Percentiles rank a stretch among this genome's conserved stretches.
These are phyloP conservation scores for Erodium moschatum DNA, from an alignment of 441 rosid genomes.

Conservation along the genomic window DNA sequence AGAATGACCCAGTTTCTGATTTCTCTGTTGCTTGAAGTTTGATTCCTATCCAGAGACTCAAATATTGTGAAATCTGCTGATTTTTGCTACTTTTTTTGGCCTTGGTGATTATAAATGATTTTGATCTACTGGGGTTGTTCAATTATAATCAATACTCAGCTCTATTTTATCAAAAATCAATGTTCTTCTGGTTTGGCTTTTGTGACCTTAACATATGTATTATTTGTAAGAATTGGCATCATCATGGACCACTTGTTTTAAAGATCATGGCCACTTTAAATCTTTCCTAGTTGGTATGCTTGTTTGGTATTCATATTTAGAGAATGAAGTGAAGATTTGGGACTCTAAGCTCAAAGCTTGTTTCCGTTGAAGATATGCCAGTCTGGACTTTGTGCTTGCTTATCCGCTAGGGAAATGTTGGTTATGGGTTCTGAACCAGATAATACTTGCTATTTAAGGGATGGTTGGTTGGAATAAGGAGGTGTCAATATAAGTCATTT, in stretches of 20 bases:
- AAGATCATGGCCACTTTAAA: not conserved
- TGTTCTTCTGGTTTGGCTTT: not conserved
- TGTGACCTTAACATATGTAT: not conserved
- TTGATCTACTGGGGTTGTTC: not conserved
- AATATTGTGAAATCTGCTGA: not conserved
- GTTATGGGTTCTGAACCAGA: slow-evolving; percentile 1
- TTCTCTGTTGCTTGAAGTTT: not conserved
- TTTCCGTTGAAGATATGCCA: not conserved
- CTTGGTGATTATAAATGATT: not conserved
- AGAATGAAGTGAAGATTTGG: not conserved
- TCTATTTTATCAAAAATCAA: not conserved
- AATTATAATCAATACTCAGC: not conserved
- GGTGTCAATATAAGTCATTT: slow-evolving; percentile 12
- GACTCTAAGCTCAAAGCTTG: not conserved
- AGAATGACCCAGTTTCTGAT: not conserved
- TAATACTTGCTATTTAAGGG: slow-evolving; percentile 13
- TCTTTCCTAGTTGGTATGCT: not conserved
- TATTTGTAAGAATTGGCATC: not conserved
- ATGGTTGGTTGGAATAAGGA: slow-evolving; percentile 20
- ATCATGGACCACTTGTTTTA: not conserved
- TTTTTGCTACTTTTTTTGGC: not conserved
- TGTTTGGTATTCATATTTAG: not conserved
- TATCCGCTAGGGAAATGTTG: not conserved
- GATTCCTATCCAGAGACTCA: not conserved
- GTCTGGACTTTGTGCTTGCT: not conserved